A percentile compares a stretch with the other conserved stretches of the same genome.
These are phyloP conservation scores for Botrytis fabae DNA, from an alignment of 2,329 filamentous ascomycete genomes.

Conservation along the genomic window DNA sequence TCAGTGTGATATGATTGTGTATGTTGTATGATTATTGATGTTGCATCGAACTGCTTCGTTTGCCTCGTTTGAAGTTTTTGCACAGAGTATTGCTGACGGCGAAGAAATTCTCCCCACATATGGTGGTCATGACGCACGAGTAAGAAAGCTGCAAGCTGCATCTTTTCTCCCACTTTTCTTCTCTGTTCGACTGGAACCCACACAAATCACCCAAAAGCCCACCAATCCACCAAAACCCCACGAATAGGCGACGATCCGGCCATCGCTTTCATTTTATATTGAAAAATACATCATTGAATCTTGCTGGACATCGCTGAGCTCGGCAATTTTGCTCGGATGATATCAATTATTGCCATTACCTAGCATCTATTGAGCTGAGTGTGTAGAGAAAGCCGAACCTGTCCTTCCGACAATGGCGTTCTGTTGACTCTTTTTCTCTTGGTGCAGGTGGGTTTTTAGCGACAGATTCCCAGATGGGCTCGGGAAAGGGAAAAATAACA, in stretches of 20 bases:
- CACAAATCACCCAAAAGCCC: not conserved
- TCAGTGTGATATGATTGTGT: constrained; percentile 5
- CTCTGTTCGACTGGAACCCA: not conserved
- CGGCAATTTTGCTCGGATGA: constrained; percentile 7
- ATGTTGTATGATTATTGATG: constrained; percentile 14
- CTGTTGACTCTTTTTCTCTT: not conserved
- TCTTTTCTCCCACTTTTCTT: constrained; percentile 12
- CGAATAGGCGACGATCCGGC: constrained; percentile 22
- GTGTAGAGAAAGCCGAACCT: constrained; percentile 11
- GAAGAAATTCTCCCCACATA: constrained; percentile 13
- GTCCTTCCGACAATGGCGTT: constrained; percentile 1
- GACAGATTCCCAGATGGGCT: not conserved
- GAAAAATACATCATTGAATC: constrained; percentile 8
- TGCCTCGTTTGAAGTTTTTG: constrained; percentile 1
- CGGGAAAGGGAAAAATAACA: not conserved
- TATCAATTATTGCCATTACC: constrained; percentile 4
- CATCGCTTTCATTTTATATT: constrained; percentile 15
- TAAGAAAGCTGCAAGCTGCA: constrained; percentile 11
- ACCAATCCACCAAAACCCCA: constrained; percentile 22
- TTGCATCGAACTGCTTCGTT: constrained; percentile 1
- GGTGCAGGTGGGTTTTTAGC: not conserved
- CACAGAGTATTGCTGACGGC: constrained; percentile 13
- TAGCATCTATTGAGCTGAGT: constrained; percentile 15
- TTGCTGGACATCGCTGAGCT: constrained; percentile 4
- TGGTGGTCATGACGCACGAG: constrained; percentile 11